phyloP scores from a whole-genome alignment of 106 monocot species.

The Chionographis japonica region DNA sequence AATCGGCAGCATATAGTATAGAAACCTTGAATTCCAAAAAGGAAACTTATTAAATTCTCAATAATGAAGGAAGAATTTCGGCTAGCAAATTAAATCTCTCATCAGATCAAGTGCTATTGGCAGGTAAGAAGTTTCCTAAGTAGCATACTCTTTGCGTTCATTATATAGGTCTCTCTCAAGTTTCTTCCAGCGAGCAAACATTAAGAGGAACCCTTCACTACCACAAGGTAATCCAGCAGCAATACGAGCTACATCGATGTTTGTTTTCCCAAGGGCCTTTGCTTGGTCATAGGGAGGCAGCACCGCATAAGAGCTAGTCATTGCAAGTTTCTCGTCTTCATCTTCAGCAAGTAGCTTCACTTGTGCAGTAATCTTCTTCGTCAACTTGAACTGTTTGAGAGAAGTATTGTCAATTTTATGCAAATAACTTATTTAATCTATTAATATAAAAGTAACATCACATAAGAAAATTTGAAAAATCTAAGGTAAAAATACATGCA shows the following conservation, averaged over 20 bases:
- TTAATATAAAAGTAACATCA: background rate
- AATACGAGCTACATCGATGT: conserved; percentile 89
- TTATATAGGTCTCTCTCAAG: conserved; percentile 94
- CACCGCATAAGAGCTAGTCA: conserved; percentile 55
- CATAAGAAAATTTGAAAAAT: background rate
- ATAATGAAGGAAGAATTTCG: too few relatives aligned
- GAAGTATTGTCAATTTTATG: background rate
- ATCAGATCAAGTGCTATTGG: background rate
- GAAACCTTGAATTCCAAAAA: too few relatives aligned
- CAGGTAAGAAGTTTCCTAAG: background rate
- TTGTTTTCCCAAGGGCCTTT: conserved; percentile 82
- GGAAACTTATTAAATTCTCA: too few relatives aligned
- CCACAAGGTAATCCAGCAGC: conserved; percentile 99
- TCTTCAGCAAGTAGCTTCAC: conserved; percentile 80
- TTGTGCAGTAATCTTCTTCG: conserved; percentile 91
- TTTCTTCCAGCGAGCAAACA: conserved; percentile 99
- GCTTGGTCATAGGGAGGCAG: conserved; percentile 89
- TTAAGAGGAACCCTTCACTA: conserved; percentile 90
- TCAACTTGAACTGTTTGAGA: conserved; percentile 47
- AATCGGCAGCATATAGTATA: background rate
- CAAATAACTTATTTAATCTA: too few relatives aligned
- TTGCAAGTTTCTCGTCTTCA: conserved; percentile 85
- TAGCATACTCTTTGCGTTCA: conserved; percentile 86
- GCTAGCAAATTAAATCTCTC: background rate
- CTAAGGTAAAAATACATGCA: background rate